Conservation (phyloP, 306 rosid genomes). For the Ziziphus jujuba region DNA sequence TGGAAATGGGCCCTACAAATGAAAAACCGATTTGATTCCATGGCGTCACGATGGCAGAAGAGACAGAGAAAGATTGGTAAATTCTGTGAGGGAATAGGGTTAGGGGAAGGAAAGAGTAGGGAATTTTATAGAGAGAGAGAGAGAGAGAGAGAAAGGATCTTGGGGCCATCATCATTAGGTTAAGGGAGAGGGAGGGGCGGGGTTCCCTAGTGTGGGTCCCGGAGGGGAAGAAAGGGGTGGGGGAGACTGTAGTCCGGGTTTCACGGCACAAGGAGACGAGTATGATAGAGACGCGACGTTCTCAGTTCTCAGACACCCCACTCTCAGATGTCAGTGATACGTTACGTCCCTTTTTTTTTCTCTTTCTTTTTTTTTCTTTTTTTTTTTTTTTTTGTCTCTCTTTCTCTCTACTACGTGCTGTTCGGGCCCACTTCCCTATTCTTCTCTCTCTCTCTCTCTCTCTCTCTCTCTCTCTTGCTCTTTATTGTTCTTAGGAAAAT, state of each 20-base stretch:
- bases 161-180: not conserved
- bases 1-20: no score
- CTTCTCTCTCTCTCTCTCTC: not conserved
- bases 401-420: not conserved
- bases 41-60: not conserved
- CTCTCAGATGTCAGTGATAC: constrained; percentile 37
- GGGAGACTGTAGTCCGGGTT: constrained; percentile 48
- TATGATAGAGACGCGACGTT: constrained; percentile 40
- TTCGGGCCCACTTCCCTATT: not conserved
- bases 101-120: not conserved
- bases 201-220: not conserved
- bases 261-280: constrained; percentile 52
- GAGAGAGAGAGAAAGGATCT: not conserved
- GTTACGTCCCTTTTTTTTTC: constrained; percentile 30
- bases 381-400: not conserved
- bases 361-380: not conserved
- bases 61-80: not conserved
- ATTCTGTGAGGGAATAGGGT: not conserved
- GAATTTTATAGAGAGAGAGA: constrained; percentile 7
- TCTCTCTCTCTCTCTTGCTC: no score
- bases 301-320: constrained; percentile 19
- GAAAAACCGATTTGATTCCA: not conserved
- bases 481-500: no score
- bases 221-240: not conserved
- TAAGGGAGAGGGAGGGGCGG: not conserved